Evolutionary conservation across 1,139 yeast genomes (phyloP).

Genomic region (Eremothecium gossypii): DNA sequence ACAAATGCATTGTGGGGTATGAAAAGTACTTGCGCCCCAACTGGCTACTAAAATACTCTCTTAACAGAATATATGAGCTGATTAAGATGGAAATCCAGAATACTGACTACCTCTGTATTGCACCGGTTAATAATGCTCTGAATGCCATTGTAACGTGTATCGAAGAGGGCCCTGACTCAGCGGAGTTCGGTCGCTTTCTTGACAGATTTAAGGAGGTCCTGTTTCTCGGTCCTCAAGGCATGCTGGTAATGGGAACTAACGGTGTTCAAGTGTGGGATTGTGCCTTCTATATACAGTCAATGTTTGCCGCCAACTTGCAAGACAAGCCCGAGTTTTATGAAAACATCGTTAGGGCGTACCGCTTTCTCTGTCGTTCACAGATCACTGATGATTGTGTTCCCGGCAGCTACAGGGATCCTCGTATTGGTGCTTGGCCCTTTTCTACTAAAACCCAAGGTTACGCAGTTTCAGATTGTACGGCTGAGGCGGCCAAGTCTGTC

Average conservation of each 20-base stretch:
- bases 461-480: constrained; percentile 94
- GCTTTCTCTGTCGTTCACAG: constrained; percentile 72
- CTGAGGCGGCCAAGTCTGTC: constrained; percentile 90
- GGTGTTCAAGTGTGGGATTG: constrained; percentile 98
- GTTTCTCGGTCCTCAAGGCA: constrained; percentile 83
- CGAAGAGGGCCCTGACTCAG: constrained; percentile 65
- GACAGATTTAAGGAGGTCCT: constrained; percentile 65
- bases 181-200: constrained; percentile 45
- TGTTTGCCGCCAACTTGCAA: constrained; percentile 71
- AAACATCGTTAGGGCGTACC: constrained; percentile 53
- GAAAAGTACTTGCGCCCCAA: constrained; percentile 65
- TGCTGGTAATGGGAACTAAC: constrained; percentile 93
- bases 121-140: constrained; percentile 88
- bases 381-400: constrained; percentile 70
- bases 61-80: constrained; percentile 48
- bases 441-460: constrained; percentile 94
- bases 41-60: constrained; percentile 53
- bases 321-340: constrained; percentile 58
- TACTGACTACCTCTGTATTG: constrained; percentile 78
- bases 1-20: constrained; percentile 50
- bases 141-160: constrained; percentile 59
- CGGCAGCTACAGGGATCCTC: constrained; percentile 73
- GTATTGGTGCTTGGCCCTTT: constrained; percentile 96
- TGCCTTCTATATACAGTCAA: constrained; percentile 81
- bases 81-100: constrained; percentile 67